A percentile compares a stretch with the other conserved stretches of the same genome.
phyloP scores from a whole-genome alignment of 2,329 filamentous ascomycete genomes.

The Claviceps arundinis region DNA sequence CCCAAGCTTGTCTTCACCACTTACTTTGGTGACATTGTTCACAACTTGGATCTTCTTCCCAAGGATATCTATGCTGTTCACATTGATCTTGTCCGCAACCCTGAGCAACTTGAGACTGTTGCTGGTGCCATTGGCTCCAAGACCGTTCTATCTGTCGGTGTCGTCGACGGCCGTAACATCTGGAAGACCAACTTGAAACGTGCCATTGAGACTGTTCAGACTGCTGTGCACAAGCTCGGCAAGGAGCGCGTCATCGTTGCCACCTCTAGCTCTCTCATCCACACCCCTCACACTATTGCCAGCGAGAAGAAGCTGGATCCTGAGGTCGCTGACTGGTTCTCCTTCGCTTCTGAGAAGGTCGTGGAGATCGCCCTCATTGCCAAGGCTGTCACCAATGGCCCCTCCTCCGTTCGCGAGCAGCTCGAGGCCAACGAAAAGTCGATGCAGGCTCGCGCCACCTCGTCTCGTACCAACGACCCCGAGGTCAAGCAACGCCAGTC shows the following conservation, averaged over 20 bases:
- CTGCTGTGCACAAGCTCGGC: constrained; percentile 84
- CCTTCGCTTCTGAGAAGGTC: constrained; percentile 92
- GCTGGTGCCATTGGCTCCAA: constrained; percentile 70
- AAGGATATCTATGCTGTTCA: constrained; percentile 75
- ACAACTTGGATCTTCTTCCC: constrained; percentile 89
- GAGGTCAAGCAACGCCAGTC: constrained; percentile 93
- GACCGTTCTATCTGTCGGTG: constrained; percentile 85
- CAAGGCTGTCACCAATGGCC: constrained; percentile 91
- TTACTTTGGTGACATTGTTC: constrained; percentile 98
- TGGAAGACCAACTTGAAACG: constrained; percentile 99
- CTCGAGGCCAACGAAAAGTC: constrained; percentile 97
- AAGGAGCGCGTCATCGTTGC: constrained; percentile 95
- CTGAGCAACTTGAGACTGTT: constrained; percentile 88
- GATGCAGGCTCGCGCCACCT: constrained; percentile 78
- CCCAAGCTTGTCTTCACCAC: constrained; percentile 86
- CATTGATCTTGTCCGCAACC: constrained; percentile 93
- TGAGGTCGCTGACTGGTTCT: constrained; percentile 96
- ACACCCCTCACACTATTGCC: constrained; percentile 94
- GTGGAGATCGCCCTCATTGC: constrained; percentile 82
- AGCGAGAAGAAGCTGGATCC: constrained; percentile 97
- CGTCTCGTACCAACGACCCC: constrained; percentile 91
- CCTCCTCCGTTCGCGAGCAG: constrained; percentile 71
- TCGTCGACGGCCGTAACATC: constrained; percentile 98
- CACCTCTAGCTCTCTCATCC: constrained; percentile 93
- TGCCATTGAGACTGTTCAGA: constrained; percentile 82